Base-by-base conservation (phyloP, 495 filamentous ascomycete genomes). In the Neurospora discreta region DNA sequence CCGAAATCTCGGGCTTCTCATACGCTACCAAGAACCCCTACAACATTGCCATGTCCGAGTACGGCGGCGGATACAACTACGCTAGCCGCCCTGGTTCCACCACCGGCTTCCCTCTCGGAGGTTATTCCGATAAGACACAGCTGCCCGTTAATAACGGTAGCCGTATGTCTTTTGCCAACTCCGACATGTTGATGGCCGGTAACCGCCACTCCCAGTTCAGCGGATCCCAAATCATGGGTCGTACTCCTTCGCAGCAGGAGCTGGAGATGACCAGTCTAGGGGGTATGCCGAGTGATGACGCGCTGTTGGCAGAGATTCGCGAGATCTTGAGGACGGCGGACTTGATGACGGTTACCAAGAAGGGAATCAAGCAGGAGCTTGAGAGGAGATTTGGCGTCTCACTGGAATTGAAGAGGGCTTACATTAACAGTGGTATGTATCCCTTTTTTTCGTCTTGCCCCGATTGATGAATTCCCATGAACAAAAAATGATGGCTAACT, bases 341-440 rank as follows among this genome's bases (percentile, higher is more conserved):
- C 84, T 83, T 99, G 76, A 99, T 99, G 95, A 93, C 85, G 11
- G 92, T 98, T 39, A 98, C 96, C 73, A 99, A 99, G 90, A 99
- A 98, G 89, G 92, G 91, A 72, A 91, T 99, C 82, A 98, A 97
- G 86, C 81, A 87, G 72, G 96, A 99, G 81, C 82, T 99, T 71
- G 96, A 99, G 84, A 86, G 87, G 76, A 87, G 94, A 74, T 99
- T 97, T 79, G 91, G 90, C 39, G 88, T 96, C 41, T 85, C 85
- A 65, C 82, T 98, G 70, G 94, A 98, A 78, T 81, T 87, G 69
- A 92, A 89, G 85, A 88, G 93, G 81, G 87, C 91, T 42, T 98
- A 97, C 82, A 97, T 98, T 81, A 96, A 93, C 78, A 94, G 91
- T 81, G 93, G 93, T 96, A 90, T 81, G 90, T 84, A 69, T 43